phyloP scores from a whole-genome alignment of 306 rosid genomes.

The Cercis canadensis region DNA sequence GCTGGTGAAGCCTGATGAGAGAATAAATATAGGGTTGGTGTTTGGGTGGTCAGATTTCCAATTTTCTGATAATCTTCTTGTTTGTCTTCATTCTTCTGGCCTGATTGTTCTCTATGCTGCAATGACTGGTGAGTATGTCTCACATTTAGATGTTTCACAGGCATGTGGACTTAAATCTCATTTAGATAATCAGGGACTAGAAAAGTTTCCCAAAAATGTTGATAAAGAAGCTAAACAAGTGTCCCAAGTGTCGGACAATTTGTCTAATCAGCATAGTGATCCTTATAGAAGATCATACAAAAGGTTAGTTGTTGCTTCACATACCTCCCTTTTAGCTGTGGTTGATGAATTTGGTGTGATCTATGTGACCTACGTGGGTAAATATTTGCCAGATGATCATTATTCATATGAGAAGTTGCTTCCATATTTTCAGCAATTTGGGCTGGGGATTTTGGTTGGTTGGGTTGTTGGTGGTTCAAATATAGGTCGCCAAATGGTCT shows the following conservation, averaged over 20 bases:
- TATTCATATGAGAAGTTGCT: slow-evolving; percentile 58
- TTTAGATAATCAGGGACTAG: slow-evolving; percentile 46
- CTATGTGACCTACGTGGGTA: slow-evolving; percentile 59
- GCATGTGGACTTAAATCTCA: slow-evolving; percentile 55
- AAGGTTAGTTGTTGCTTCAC: slow-evolving; percentile 78
- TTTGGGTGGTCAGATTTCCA: slow-evolving; percentile 77
- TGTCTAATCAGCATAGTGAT: slow-evolving; percentile 44
- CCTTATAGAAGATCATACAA: slow-evolving; percentile 57
- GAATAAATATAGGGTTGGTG: slow-evolving; percentile 44
- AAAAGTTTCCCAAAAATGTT: slow-evolving; percentile 33
- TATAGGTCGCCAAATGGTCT: slow-evolving; percentile 62
- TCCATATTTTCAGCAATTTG: slow-evolving; percentile 59
- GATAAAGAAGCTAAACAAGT: slow-evolving; percentile 42
- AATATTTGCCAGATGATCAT: slow-evolving; percentile 48
- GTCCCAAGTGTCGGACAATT: slow-evolving; percentile 41
- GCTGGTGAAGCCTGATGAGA: slow-evolving; percentile 71
- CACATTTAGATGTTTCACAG: slow-evolving; percentile 63
- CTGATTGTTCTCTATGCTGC: slow-evolving; percentile 69
- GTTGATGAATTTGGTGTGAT: slow-evolving; percentile 82
- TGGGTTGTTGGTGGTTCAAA: slow-evolving; percentile 87
- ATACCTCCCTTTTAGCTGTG: slow-evolving; percentile 74
- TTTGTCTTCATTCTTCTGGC: slow-evolving; percentile 79
- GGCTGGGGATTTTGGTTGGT: slow-evolving; percentile 70
- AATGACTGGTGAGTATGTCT: slow-evolving; percentile 73
- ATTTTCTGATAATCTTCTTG: slow-evolving; percentile 80